Evolutionary conservation across 2,329 filamentous ascomycete genomes (phyloP).

Genomic region (Alternaria burnsii): DNA sequence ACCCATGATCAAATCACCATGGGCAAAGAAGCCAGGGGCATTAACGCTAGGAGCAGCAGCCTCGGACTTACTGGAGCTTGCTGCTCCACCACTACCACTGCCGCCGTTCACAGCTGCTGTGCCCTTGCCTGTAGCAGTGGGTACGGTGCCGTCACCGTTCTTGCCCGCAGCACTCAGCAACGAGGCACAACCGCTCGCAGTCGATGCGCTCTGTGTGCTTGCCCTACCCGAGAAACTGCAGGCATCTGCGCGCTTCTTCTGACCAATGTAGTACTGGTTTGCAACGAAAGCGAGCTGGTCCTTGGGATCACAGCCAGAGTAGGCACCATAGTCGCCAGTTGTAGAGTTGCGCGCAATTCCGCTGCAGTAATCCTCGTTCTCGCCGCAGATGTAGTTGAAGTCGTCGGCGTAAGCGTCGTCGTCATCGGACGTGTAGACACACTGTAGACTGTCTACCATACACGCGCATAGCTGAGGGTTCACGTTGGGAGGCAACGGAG

Average conservation of each 20-base stretch:
- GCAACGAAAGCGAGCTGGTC: constrained; percentile 78
- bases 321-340: constrained; percentile 75
- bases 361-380: constrained; percentile 63
- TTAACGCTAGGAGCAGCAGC: constrained; percentile 33
- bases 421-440: constrained; percentile 71
- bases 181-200: constrained; percentile 62
- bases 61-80: constrained; percentile 18
- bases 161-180: constrained; percentile 70
- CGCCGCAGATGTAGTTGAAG: constrained; percentile 78
- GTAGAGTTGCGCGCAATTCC: constrained; percentile 74
- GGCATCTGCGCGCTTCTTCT: constrained; percentile 59
- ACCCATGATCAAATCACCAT: constrained; percentile 33
- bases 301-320: constrained; percentile 75
- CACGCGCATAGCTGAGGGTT: constrained; percentile 83
- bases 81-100: constrained; percentile 5
- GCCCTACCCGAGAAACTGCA: constrained; percentile 77
- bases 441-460: constrained; percentile 78
- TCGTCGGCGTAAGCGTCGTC: constrained; percentile 68
- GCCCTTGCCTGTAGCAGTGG: constrained; percentile 42
- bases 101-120: constrained; percentile 23
- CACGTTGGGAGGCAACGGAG: constrained; percentile 81
- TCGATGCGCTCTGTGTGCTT: constrained; percentile 59
- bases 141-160: constrained; percentile 63
- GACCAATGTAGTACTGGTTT: constrained; percentile 72
- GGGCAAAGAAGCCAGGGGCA: constrained; percentile 35